phyloP scores from a whole-genome alignment of 78 protist genomes.

The Dictyostelium capitatum region DNA sequence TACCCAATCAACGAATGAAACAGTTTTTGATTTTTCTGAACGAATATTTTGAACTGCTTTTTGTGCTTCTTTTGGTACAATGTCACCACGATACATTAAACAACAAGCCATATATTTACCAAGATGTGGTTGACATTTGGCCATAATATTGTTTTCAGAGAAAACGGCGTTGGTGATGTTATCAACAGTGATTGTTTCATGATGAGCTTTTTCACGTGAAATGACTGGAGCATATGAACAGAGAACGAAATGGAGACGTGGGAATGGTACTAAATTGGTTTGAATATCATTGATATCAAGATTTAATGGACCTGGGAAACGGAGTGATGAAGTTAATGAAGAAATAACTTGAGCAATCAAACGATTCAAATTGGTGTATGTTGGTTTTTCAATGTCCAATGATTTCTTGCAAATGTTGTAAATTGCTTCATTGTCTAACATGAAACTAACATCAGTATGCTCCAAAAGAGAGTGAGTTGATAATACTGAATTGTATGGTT shows the following conservation, averaged over 20 bases:
- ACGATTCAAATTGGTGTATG: slow-evolving; percentile 94
- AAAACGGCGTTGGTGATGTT: slow-evolving; percentile 94
- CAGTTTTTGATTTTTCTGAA: slow-evolving; percentile 89
- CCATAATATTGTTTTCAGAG: slow-evolving; percentile 94
- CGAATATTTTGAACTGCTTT: slow-evolving; percentile 92
- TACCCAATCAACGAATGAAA: slow-evolving; percentile 98
- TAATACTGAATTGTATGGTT: slow-evolving; percentile 97
- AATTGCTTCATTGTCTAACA: slow-evolving; percentile 97
- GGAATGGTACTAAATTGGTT: slow-evolving; percentile 96
- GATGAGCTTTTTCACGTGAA: slow-evolving; percentile 93
- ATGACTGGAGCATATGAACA: slow-evolving; percentile 92
- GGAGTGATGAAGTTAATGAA: slow-evolving; percentile 95
- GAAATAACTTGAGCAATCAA: slow-evolving; percentile 93
- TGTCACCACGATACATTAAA: slow-evolving; percentile 96
- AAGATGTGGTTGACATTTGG: slow-evolving; percentile 95
- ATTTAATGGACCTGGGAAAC: slow-evolving; percentile 96
- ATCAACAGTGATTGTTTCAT: slow-evolving; percentile 90
- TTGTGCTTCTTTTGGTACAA: slow-evolving; percentile 93
- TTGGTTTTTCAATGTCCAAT: slow-evolving; percentile 96
- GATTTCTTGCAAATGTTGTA: slow-evolving; percentile 94
- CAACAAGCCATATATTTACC: slow-evolving; percentile 98
- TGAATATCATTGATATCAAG: slow-evolving; percentile 93
- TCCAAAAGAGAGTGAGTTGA: slow-evolving; percentile 96
- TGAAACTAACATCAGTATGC: slow-evolving; percentile 94
- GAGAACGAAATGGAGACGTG: slow-evolving; percentile 93